Base-by-base conservation (phyloP, 1,284 basidiomycete species). In the Entoloma clypeatum region DNA sequence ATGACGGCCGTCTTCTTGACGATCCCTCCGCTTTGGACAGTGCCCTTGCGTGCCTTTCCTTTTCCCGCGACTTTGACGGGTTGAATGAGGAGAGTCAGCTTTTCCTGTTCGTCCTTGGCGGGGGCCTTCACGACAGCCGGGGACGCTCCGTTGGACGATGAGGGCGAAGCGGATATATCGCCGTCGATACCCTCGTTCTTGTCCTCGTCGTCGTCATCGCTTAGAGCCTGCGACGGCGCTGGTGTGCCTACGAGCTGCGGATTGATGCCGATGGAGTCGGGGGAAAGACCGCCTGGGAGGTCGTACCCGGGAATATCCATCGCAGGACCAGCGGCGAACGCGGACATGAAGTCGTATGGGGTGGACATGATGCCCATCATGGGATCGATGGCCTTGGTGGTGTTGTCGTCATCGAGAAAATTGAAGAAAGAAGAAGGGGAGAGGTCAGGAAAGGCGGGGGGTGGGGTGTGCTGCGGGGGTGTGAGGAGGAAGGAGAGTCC, bases 21-120 rank as follows among this genome's bases (percentile, higher is more conserved):
- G 44, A 86, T 63, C n/a, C 86, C 86, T 5, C 86, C 86, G 1
- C 77, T 75, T 34, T 77, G 74, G 29, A 87, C 79, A 3, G 83
- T 84, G 33, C 83, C 82, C 56, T 79, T 81, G 36, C 84, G 69
- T 1, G 70, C 69, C 57, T 78, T 79, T 40, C 79, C 78, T 48
- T 77, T 75, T 4, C 79, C 80, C 33, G 74, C 79, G 41, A 70
- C 71, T 53, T 79, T 76, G 57, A 71, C 66, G 40, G 74, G 71
- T 5, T 70, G 67, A 32, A 67, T 65, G 21, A 65, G 64, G 9
- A 69, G 57, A 4, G 63, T 66, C 8, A 65, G 49, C 26, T 51
- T 56, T 29, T 60, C 54, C 24, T 49, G 41, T 19, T 54, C 45
- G 13, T 47, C 39, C 25, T 53, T 44, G 6, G 27, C 25, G n/a